These are phyloP conservation scores for Ganoderma meredithae DNA, from an alignment of 1,284 basidiomycete species.

Conservation along the genomic window DNA sequence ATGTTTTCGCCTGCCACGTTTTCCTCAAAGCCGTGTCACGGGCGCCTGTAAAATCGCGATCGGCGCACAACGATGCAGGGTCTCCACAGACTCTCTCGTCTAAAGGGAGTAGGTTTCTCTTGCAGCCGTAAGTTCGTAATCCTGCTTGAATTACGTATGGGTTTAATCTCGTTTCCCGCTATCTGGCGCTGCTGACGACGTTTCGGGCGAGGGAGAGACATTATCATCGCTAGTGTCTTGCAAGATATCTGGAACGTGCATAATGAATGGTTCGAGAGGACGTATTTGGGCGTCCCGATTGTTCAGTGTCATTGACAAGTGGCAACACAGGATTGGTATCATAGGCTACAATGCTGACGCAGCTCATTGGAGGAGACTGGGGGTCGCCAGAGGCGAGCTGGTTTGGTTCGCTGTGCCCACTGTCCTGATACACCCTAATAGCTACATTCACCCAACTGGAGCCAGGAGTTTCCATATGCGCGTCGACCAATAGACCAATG, in stretches of 20 bases:
- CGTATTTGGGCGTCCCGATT: not conserved
- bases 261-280: not conserved
- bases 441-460: not conserved
- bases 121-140: not conserved
- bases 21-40: not conserved
- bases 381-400: not conserved
- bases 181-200: not conserved
- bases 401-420: not conserved
- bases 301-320: not conserved
- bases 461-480: conserved; percentile 1
- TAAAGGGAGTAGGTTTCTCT: not conserved
- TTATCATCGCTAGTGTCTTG: not conserved
- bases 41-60: not conserved
- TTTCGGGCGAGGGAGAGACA: not conserved
- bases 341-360: conserved; percentile 3
- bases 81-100: not conserved
- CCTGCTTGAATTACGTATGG: not conserved
- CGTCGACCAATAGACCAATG: not conserved
- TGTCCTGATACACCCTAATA: not conserved
- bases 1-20: conserved; percentile 2
- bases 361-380: conserved; percentile 4
- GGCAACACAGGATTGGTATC: not conserved
- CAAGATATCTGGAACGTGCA: not conserved
- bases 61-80: not conserved
- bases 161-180: not conserved